Conservation (phyloP, 495 filamentous ascomycete genomes). For the Penicillium cosmopolitanum region DNA sequence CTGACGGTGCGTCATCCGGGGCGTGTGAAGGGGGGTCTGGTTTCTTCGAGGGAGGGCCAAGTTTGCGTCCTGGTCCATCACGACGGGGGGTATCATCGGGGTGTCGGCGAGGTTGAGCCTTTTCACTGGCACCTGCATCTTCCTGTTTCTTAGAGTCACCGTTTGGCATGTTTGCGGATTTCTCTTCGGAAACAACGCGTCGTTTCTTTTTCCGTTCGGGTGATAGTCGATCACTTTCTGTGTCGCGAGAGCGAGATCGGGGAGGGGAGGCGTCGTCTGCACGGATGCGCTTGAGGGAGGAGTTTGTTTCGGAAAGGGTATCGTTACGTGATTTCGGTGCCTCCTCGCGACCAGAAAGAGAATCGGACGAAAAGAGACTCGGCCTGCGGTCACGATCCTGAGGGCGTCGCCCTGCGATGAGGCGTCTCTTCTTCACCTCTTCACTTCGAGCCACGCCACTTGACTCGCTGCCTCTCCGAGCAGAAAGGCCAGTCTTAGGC, state of each 20-base stretch:
- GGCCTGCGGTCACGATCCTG: slow-evolving; percentile 42
- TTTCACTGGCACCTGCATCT: slow-evolving; percentile 24
- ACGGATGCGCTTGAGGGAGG: slow-evolving; percentile 63
- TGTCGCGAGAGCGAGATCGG: slow-evolving; percentile 55
- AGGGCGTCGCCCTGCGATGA: slow-evolving; percentile 50
- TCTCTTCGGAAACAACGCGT: slow-evolving; percentile 50
- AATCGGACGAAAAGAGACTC: slow-evolving; percentile 49
- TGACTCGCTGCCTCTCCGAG: slow-evolving; percentile 41
- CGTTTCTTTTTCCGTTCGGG: slow-evolving; percentile 55
- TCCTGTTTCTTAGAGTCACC: slow-evolving; percentile 37
- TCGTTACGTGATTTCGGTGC: slow-evolving; percentile 39
- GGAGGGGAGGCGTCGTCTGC: slow-evolving; percentile 73
- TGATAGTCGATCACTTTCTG: slow-evolving; percentile 41
- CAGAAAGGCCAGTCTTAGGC: slow-evolving; percentile 27
- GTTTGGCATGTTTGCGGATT: slow-evolving; percentile 36
- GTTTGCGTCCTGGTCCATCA: slow-evolving; percentile 18
- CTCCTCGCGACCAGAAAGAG: slow-evolving; percentile 46
- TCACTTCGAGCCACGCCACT: slow-evolving; percentile 35
- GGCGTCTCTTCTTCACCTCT: slow-evolving; percentile 44
- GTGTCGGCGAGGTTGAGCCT: slow-evolving; percentile 29
- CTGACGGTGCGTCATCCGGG: slow-evolving; percentile 22
- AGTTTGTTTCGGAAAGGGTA: slow-evolving; percentile 28
- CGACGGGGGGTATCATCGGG: slow-evolving; percentile 24
- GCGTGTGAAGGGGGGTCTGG: slow-evolving; percentile 14
- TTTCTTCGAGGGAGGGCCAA: slow-evolving; percentile 24